Base-by-base conservation (phyloP, 192 early-diverging fungal species). In the Phlyctochytrium planicorne region DNA sequence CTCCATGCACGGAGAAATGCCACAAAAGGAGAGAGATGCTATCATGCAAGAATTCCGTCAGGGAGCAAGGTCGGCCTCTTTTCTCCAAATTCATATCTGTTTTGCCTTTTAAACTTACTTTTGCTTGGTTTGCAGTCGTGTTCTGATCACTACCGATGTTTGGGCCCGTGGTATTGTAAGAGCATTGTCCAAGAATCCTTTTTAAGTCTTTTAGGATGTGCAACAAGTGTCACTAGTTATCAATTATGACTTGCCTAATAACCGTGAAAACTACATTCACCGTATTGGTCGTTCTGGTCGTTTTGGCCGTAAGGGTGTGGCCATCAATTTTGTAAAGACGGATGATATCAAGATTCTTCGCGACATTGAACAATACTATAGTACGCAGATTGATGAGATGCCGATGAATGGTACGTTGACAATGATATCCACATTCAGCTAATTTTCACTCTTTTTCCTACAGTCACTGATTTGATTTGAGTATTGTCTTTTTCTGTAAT, bases 1-100 rank as follows among this genome's bases (percentile, higher is more conserved):
- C 3, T 85, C 97, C 17, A 97, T 99, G 97, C 97, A 99, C 77
- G 97, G 95, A 75, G 97, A 99, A 62, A 99, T 99, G 97, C 90
- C 93, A 34, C 95, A 97, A 78, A 92, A 94, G 74, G 94, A 98
- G 69, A 90, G 97, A 70, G 96, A 97, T 70, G 88, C 91, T 23
- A 95, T 99, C 60, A 99, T 99, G 97, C 84, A 89, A 59, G 94
- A 96, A 72, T 99, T 99, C 82, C 85, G 97, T 30, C 91, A 93
- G 75, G 94, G 95, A 34, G 78, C 90, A 35, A 89, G 88, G 89
- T 86, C n/a, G n/a, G n/a, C n/a, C n/a, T n/a, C n/a, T 57, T 32
- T 30, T 23, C 29, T 73, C 33, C 0, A 65, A 65, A 34, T 17
- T 23, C 65, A 30, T 52, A 2, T 25, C 20, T 20, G 29, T 20